Base-by-base conservation (phyloP, 345 rosid species). In the Linum tenue region DNA sequence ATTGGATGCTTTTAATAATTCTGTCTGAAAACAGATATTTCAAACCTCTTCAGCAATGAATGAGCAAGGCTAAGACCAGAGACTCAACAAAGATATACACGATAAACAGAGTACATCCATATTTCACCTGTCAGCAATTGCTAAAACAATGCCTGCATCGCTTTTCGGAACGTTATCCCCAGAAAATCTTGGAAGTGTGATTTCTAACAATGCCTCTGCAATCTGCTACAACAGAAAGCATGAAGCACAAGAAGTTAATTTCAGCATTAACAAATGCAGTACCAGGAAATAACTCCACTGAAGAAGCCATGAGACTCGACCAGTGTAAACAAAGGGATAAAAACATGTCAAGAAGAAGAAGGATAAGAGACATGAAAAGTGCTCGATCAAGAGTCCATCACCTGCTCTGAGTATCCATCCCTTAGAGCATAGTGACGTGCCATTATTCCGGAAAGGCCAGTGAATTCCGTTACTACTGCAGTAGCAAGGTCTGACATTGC, bases 401-500 rank as follows among this genome's bases (percentile, higher is more conserved):
- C 98, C 97, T 89, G 83, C 72, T 80, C 82, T 70, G 90, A 81
- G 73, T 82, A 88, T 75, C 97, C 97, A 77, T 88, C 97, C 80
- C 91, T 75, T 55, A 88, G 90, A 71, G 98, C 98, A 80, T 90
- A 90, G 82, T 92, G 97, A 63, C 94, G 85, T 55, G 86, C 98
- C 98, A 92, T 92, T 76, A 84, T 82, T 73, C 98, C 98, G 11
- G 98, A 84, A 39, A 92, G 89, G 41, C 96, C 66, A 67, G 98
- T 86, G 76, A 92, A 92, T 77, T 92, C 97, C 53, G 86, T 90
- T 64, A 92, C 98, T 43, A 92, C 91, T 59, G 97, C 76, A 67
- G 96, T 86, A 55, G 97, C 88, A 79, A 92, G 97, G 83, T 92
- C 98, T 64, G 90, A 92, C 89, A 90, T 81, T 37, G 98, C 97